These are phyloP conservation scores for Odontarrhena argentea DNA, from an alignment of 345 rosid genomes.

Conservation along the genomic window DNA sequence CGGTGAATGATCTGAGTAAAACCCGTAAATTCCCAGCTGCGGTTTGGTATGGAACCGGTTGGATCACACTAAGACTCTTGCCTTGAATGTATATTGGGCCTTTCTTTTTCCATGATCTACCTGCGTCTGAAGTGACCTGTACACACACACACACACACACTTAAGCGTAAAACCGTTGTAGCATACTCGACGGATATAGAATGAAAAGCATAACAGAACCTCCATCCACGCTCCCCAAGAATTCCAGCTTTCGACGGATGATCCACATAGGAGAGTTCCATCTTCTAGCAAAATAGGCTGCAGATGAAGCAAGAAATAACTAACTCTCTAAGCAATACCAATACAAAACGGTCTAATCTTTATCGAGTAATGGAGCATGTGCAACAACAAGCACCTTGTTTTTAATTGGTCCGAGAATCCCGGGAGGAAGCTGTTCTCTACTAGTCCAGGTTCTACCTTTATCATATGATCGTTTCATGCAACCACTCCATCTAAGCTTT, in stretches of 20 bases:
- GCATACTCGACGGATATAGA: conserved; percentile 1
- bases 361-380: background rate
- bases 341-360: background rate
- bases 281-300: conserved; percentile 84
- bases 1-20: conserved; percentile 63
- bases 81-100: conserved; percentile 78
- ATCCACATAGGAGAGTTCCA: conserved; percentile 78
- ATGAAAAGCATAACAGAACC: conserved; percentile 43
- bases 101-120: conserved; percentile 77
- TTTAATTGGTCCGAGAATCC: conserved; percentile 83
- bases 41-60: conserved; percentile 82
- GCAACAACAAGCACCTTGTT: conserved; percentile 64
- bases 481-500: conserved; percentile 84
- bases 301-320: conserved; percentile 19
- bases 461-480: conserved; percentile 86
- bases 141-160: background rate
- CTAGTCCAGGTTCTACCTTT: conserved; percentile 72
- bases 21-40: conserved; percentile 61
- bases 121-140: conserved; percentile 76
- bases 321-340: background rate
- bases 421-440: conserved; percentile 92
- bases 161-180: conserved; percentile 20
- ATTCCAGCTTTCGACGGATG: conserved; percentile 94
- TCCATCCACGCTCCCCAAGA: conserved; percentile 97
- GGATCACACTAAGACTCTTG: conserved; percentile 79